phyloP scores from a whole-genome alignment of 768 basidiomycete genomes.

The Collybiopsis luxurians region DNA sequence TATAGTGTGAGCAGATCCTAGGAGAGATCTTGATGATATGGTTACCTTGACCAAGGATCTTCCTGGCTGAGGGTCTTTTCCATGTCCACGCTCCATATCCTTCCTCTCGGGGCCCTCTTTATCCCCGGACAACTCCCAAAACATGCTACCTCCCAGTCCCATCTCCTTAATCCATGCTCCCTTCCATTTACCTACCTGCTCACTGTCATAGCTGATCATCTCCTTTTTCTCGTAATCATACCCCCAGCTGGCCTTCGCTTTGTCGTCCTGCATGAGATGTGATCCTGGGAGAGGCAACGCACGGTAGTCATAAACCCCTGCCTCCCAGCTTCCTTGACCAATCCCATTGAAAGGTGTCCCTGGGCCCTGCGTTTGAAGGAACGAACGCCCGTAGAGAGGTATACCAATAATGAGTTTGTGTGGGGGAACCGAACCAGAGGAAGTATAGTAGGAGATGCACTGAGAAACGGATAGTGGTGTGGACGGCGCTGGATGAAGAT shows the following conservation, averaged over 20 bases:
- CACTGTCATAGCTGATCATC: slow-evolving; percentile 81
- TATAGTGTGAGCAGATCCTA: too few species aligned
- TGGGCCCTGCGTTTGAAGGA: slow-evolving; percentile 81
- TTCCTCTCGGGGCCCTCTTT: slow-evolving; percentile 58
- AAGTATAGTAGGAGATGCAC: slow-evolving; percentile 68
- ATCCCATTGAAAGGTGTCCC: slow-evolving; percentile 77
- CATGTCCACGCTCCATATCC: slow-evolving; percentile 71
- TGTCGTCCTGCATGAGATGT: slow-evolving; percentile 61
- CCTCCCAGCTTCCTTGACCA: slow-evolving; percentile 90
- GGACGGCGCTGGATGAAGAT: slow-evolving; percentile 65
- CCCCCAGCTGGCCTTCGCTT: slow-evolving; percentile 75
- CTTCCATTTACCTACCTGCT: slow-evolving; percentile 66
- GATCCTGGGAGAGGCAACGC: slow-evolving; percentile 78
- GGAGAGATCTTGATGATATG: too few species aligned
- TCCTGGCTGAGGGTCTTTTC: slow-evolving; percentile 73
- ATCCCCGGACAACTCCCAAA: slow-evolving; percentile 91
- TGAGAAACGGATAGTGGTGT: slow-evolving; percentile 60
- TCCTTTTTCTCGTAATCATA: slow-evolving; percentile 75
- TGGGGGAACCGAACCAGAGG: slow-evolving; percentile 61
- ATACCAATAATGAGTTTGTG: slow-evolving; percentile 88
- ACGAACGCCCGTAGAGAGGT: slow-evolving; percentile 92
- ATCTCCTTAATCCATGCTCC: slow-evolving; percentile 77
- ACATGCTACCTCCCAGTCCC: slow-evolving; percentile 89
- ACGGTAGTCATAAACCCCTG: slow-evolving; percentile 91
- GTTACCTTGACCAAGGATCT: slow-evolving; percentile 66